A percentile compares a stretch with the other conserved stretches of the same genome.
phyloP scores from a whole-genome alignment of 768 basidiomycete genomes.

The Rhizopogon sp. region DNA sequence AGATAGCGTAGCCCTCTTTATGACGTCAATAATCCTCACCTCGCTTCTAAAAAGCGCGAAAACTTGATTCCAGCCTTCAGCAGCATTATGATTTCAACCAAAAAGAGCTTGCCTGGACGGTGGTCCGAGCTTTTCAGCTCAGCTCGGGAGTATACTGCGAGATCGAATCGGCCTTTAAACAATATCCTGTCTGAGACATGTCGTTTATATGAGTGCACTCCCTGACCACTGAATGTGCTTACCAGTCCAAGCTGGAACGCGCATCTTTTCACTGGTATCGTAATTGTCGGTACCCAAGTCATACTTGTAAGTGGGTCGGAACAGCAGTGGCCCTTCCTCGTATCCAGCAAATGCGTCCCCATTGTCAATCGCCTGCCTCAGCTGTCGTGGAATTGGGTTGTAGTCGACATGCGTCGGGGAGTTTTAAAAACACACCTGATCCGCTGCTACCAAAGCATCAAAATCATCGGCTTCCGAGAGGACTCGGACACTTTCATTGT shows the following conservation, averaged over 20 bases:
- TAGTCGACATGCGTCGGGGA: neutral
- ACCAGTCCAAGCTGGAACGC: slow-evolving; percentile 98
- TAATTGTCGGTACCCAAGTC: slow-evolving; percentile 79
- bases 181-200: slow-evolving; percentile 75
- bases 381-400: slow-evolving; percentile 34
- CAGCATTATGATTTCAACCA: neutral
- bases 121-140: slow-evolving; percentile 94
- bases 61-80: slow-evolving; percentile 39
- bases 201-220: slow-evolving; percentile 7
- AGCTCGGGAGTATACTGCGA: slow-evolving; percentile 76
- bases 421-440: slow-evolving; percentile 61
- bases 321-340: slow-evolving; percentile 85
- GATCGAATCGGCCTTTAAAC: slow-evolving; percentile 74
- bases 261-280: slow-evolving; percentile 93
- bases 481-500: slow-evolving; percentile 76
- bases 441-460: slow-evolving; percentile 70
- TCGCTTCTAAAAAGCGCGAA: slow-evolving; percentile 78
- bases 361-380: slow-evolving; percentile 66
- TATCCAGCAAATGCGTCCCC: slow-evolving; percentile 79
- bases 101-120: slow-evolving; percentile 61
- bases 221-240: slow-evolving; percentile 11
- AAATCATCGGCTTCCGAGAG: slow-evolving; percentile 61
- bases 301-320: slow-evolving; percentile 94
- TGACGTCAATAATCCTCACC: slow-evolving; percentile 73
- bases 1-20: slow-evolving; percentile 67